Conservation (phyloP, 2,329 filamentous ascomycete genomes). For the Ceratocystis papillata region DNA sequence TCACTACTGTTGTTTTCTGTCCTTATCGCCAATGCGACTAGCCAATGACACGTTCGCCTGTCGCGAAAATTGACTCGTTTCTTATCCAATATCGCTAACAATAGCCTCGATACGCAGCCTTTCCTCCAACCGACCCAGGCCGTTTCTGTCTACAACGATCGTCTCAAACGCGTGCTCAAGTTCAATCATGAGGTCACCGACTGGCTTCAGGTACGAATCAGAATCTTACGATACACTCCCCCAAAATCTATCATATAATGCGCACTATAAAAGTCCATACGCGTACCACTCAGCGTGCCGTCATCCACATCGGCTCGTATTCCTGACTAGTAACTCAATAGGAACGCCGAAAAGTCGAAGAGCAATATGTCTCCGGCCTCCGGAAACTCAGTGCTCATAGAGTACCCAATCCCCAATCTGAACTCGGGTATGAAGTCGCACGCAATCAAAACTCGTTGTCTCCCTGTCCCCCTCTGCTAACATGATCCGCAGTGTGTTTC, state of each 20-base stretch:
- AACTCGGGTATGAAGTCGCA: slow-evolving; percentile 63
- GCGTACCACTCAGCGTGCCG: background rate
- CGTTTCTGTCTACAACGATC: slow-evolving; percentile 69
- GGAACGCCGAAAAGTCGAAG: slow-evolving; percentile 89
- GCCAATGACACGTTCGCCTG: background rate
- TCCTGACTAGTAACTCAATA: slow-evolving; percentile 32
- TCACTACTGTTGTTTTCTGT: background rate
- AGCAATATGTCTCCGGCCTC: slow-evolving; percentile 72
- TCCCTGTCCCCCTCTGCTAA: background rate
- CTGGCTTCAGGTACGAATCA: slow-evolving; percentile 71
- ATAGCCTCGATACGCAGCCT: slow-evolving; percentile 43
- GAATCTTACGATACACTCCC: background rate
- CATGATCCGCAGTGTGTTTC: slow-evolving; percentile 59
- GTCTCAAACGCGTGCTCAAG: slow-evolving; percentile 74
- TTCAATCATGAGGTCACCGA: slow-evolving; percentile 88
- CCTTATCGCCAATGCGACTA: background rate
- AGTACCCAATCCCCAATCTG: slow-evolving; percentile 62
- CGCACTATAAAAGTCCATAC: background rate
- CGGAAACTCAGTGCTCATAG: slow-evolving; percentile 68
- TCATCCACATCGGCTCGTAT: background rate
- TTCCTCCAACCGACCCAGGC: slow-evolving; percentile 73
- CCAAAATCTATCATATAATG: background rate
- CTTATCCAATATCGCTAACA: background rate
- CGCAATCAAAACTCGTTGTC: background rate
- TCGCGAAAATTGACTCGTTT: background rate